phyloP scores from a whole-genome alignment of 768 basidiomycete genomes.

The Kwoniella newhampshirensis region DNA sequence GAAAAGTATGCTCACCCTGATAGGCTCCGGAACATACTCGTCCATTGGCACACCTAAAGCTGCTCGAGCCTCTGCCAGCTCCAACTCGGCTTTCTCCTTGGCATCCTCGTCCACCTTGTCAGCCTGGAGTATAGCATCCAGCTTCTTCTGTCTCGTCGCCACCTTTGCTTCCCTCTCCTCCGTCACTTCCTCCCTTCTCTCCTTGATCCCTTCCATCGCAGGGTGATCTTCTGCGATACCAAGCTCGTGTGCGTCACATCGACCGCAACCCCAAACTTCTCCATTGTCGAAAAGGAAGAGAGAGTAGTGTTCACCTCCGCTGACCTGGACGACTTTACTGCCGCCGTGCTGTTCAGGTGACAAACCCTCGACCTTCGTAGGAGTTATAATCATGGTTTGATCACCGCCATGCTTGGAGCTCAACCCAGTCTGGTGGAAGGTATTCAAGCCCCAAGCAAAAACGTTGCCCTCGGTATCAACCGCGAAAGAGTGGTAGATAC shows the following conservation, averaged over 20 bases:
- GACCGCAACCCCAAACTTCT: slow-evolving; percentile 80
- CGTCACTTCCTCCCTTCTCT: slow-evolving; percentile 43
- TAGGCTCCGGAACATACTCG: slow-evolving; percentile 51
- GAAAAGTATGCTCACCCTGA: slow-evolving; percentile 35
- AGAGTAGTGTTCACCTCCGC: slow-evolving; percentile 73
- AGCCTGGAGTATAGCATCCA: slow-evolving; percentile 26
- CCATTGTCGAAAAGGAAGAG: slow-evolving; percentile 82
- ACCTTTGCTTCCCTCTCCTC: slow-evolving; percentile 36
- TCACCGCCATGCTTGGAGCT: slow-evolving; percentile 50
- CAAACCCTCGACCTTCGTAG: slow-evolving; percentile 55
- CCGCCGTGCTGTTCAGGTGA: slow-evolving; percentile 52
- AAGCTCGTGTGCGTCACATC: slow-evolving; percentile 78
- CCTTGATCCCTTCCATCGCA: slow-evolving; percentile 37
- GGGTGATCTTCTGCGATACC: slow-evolving; percentile 61
- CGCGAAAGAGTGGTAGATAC: slow-evolving; percentile 84
- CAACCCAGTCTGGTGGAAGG: slow-evolving; percentile 69
- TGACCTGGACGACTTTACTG: slow-evolving; percentile 62
- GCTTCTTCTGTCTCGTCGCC: slow-evolving; percentile 23
- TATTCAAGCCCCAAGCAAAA: slow-evolving; percentile 95
- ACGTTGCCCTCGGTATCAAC: slow-evolving; percentile 78
- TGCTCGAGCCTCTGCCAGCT: slow-evolving; percentile 36
- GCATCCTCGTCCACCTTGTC: slow-evolving; percentile 27
- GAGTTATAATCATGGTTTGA: slow-evolving; percentile 59
- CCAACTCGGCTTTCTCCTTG: slow-evolving; percentile 34
- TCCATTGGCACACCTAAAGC: slow-evolving; percentile 44